Evolutionary conservation across 2,329 filamentous ascomycete genomes (phyloP).

Genomic region (Pseudocercospora pini-densiflorae): DNA sequence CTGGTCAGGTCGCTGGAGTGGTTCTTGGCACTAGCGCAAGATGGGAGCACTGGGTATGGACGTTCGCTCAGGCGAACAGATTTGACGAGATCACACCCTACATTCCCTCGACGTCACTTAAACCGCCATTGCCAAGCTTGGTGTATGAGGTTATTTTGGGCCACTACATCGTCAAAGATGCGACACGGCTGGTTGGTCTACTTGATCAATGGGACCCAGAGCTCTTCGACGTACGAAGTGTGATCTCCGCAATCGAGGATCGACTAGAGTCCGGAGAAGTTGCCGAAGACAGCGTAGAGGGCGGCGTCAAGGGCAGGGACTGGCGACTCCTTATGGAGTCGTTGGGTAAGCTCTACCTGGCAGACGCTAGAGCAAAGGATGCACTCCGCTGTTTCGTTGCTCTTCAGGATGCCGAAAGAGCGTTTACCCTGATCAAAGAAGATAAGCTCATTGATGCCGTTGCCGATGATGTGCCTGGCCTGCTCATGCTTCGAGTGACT

Average conservation of each 20-base stretch:
- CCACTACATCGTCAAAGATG: slow-evolving; percentile 83
- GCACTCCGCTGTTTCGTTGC: slow-evolving; percentile 88
- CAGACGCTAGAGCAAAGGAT: slow-evolving; percentile 78
- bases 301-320: slow-evolving; percentile 70
- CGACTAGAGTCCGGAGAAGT: slow-evolving; percentile 79
- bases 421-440: slow-evolving; percentile 83
- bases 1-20: slow-evolving; percentile 79
- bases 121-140: slow-evolving; percentile 76
- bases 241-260: slow-evolving; percentile 79
- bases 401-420: slow-evolving; percentile 87
- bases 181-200: slow-evolving; percentile 74
- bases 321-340: slow-evolving; percentile 90
- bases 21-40: slow-evolving; percentile 77
- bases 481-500: slow-evolving; percentile 85
- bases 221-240: slow-evolving; percentile 76
- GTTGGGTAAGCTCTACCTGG: slow-evolving; percentile 82
- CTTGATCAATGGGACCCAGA: slow-evolving; percentile 84
- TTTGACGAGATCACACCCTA: slow-evolving; percentile 88
- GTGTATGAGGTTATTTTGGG: slow-evolving; percentile 89
- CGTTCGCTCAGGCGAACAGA: slow-evolving; percentile 81
- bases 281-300: slow-evolving; percentile 74
- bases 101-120: slow-evolving; percentile 77
- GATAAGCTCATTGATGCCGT: slow-evolving; percentile 90
- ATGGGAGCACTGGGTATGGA: slow-evolving; percentile 97
- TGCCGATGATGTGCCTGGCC: slow-evolving; percentile 84